Base-by-base conservation (phyloP, 1,139 yeast species). In the Protomyces gravidus region DNA sequence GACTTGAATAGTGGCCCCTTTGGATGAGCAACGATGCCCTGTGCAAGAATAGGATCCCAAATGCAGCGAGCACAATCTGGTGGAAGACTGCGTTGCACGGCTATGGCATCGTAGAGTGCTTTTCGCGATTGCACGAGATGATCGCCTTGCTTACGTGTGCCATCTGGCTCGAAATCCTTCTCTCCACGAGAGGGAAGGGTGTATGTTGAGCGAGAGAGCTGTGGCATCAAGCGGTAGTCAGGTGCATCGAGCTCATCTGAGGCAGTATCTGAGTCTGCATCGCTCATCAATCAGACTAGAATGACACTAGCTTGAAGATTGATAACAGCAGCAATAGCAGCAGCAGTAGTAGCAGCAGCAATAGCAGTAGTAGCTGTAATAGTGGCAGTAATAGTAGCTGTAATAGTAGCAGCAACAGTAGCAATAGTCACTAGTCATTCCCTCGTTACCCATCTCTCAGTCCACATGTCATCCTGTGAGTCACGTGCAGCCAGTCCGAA, bases 111-210 rank as follows among this genome's bases (percentile, higher is more conserved):
- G 68, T 81, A 89, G 96, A 90, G 89, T 28, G 86, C 82, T 25
- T 79, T 72, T 57, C 86, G 75, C 7, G 94, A 83, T 36, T 76
- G 78, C 7, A 74, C 73, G 4, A 90, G 74, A 19, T 78, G 74
- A 4, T 72, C 67, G 1, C 68, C 69, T 70, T 90, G 97, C 25
- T 79, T 74, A 2, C 71, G 68, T 0, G 94, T 84, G 0, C 90
- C 89, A 70, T 85, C 92, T 0, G 95, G 96, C 63, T 83, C 95
- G 66, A 84, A 86, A 65, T 88, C 96, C 70, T 90, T 90, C 62
- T 83, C 92, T 1, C 96, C 96, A 63, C 92, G 74, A 64, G 79
- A 81, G 1, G 85, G 86, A n/a, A 81, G 45, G 68, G 92, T 95
- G 52, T 0, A 48, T 42, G 39, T 39, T n/a, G 39, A 46, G 36